These are phyloP conservation scores for Pholiota microspora DNA, from an alignment of 768 basidiomycete species.

Conservation along the genomic window DNA sequence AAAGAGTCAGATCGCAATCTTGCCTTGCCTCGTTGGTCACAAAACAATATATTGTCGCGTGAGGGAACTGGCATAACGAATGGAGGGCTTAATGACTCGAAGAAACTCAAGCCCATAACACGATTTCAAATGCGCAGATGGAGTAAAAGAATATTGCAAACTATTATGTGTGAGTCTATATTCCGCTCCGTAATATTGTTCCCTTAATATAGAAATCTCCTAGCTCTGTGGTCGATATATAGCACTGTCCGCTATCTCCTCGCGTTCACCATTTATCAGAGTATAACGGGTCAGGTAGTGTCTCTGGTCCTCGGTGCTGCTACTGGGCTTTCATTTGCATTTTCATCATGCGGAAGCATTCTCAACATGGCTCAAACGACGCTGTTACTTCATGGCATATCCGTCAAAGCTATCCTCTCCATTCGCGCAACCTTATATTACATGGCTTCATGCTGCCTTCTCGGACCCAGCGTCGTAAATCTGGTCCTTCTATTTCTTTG, in stretches of 20 bases:
- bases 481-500: conserved; percentile 55
- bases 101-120: conserved; percentile 7
- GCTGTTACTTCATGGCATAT: conserved; percentile 34
- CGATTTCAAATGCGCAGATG: conserved; percentile 27
- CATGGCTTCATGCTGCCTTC: conserved; percentile 44
- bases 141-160: conserved; percentile 32
- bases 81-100: conserved; percentile 25
- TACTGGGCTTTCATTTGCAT: conserved; percentile 41
- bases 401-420: conserved; percentile 33
- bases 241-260: conserved; percentile 63
- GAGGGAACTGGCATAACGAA: conserved; percentile 27
- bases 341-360: conserved; percentile 37
- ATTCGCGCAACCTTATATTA: conserved; percentile 36
- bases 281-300: conserved; percentile 38
- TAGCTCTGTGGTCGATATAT: conserved; percentile 63
- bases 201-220: background rate
- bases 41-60: conserved; percentile 25
- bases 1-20: conserved; percentile 25
- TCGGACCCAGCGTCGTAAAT: conserved; percentile 55
- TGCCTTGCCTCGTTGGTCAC: conserved; percentile 25
- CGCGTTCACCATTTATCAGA: conserved; percentile 48
- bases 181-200: background rate
- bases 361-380: conserved; percentile 41
- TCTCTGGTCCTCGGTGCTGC: conserved; percentile 51
- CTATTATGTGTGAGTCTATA: conserved; percentile 34